Evolutionary conservation across 116 monocot species (phyloP), one percentile per base, ranked within the genome.

Genomic region (Phalaenopsis hybrid): DNA sequence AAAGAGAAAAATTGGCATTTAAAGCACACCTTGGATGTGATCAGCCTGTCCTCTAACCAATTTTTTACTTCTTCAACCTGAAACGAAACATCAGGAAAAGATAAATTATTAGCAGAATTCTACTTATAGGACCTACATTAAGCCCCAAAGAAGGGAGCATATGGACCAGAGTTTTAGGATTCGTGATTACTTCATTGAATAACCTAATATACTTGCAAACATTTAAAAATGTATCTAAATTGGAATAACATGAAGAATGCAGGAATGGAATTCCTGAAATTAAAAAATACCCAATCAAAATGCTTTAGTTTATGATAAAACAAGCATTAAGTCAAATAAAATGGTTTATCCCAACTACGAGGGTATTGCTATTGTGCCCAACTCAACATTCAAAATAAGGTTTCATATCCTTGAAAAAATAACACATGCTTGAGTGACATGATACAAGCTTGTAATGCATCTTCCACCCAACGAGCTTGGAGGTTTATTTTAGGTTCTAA

Each of bases 11-110:
- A 37, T 37, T 48, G 23, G 13, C 23, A n/a, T 33, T 9, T 77
- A 6, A 77, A 77, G 52, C 49, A 81, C 79, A 96, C 96, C 94
- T 92, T 88, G 80, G 91, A 78, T 76, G 78, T 74, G 44, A 74
- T 76, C 74, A 93, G n/a, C 78, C 88, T 88, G 11, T 90, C 94
- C 84, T 89, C 93, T 79, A 97, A 75, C 97, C 97, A 97, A 75
- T 68, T 76, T 80, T 89, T 90, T 59, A 97, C 88, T 85, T 94
- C 94, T 75, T 92, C 91, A 50, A 93, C 89, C 97, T 97, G 80
- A 83, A 81, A 86, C 34, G 61, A 31, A 80, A 82, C 28, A 51
- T 25, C 77, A 77, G 6, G 28, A 18, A 13, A 49, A 31, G 28
- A 21, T 28, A 12, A 6, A 8, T n/a, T 41, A 77, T 77, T 52